Base-by-base conservation (phyloP, 306 rosid genomes). In the Castanospermum australe region DNA sequence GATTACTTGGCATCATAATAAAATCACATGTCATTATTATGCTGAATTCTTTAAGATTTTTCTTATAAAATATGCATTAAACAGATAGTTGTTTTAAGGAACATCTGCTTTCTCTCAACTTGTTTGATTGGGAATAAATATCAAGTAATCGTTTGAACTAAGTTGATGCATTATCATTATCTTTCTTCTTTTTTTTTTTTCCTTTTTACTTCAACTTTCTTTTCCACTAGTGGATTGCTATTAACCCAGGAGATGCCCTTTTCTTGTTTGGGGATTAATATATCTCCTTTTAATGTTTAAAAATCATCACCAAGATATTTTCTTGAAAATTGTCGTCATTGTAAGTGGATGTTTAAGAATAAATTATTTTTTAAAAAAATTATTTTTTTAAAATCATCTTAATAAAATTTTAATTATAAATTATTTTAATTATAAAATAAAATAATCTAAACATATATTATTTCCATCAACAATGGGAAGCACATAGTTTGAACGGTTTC, bases 31-130 rank as follows among this genome's bases (percentile, higher is more conserved):
- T 14, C 56, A 55, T 24, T 54, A 4, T 41, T 44, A 11, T 48
- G 64, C 10, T 20, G 12, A 42, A 12, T 36, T 28, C 21, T 36
- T 2, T 38, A 1, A 5, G 56, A n/a, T 5, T 33, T 21, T 51
- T 54, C 38, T 35, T n/a, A 51, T 36, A 8, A 50, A 32, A 21
- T 38, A 15, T 22, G 4, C 21, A 25, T 32, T 42, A 35, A 39
- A 17, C 0, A 33, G 13, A 68, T n/a, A 8, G 1, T 8, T 30
- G 39, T 24, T 9, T 42, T 20, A 32, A 14, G 79, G 65, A 62
- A 24, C 71, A 55, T 55, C 12, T 64, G 30, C 67, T 83, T 66
- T 50, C 83, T 47, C 69, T 47, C 81, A 83, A 73, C 74, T 67
- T 83, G 78, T 32, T 59, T 56, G 73, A 56, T 3, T 60, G 67